Evolutionary conservation across 2,329 filamentous ascomycete genomes (phyloP).

Genomic region (Apiospora arundinis): DNA sequence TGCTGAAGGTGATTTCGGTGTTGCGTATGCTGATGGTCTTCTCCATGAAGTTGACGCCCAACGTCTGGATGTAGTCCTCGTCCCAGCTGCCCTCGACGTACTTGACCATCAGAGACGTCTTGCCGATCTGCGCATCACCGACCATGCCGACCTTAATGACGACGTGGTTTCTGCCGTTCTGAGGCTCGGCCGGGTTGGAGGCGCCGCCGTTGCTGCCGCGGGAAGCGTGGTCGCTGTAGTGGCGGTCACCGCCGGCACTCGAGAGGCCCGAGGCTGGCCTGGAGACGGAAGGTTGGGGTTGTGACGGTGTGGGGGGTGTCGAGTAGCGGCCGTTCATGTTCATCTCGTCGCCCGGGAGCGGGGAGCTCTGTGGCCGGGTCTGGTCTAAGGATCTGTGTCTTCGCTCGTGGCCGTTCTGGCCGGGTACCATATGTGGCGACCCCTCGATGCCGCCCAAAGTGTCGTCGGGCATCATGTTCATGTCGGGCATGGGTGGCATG

Average conservation of each 20-base stretch:
- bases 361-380: slow-evolving; percentile 45
- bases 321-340: slow-evolving; percentile 49
- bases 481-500: not conserved
- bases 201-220: slow-evolving; percentile 45
- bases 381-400: slow-evolving; percentile 57
- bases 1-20: slow-evolving; percentile 99
- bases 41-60: slow-evolving; percentile 99
- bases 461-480: slow-evolving; percentile 51
- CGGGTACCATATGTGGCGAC: slow-evolving; percentile 47
- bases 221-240: slow-evolving; percentile 53
- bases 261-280: slow-evolving; percentile 63
- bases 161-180: slow-evolving; percentile 72
- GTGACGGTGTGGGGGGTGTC: slow-evolving; percentile 53
- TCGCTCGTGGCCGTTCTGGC: slow-evolving; percentile 42
- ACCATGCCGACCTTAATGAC: slow-evolving; percentile 99
- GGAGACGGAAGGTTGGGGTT: slow-evolving; percentile 51
- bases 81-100: slow-evolving; percentile 99
- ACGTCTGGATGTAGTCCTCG: slow-evolving; percentile 98
- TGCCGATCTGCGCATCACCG: slow-evolving; percentile 97
- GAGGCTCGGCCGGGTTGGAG: slow-evolving; percentile 26
- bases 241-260: slow-evolving; percentile 45
- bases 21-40: slow-evolving; percentile 99
- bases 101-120: slow-evolving; percentile 99
- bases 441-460: slow-evolving; percentile 55
- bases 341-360: slow-evolving; percentile 46